These are phyloP conservation scores for Auxenochlorella pyrenoidosa DNA, from an alignment of 139 green algal species.

Conservation along the genomic window DNA sequence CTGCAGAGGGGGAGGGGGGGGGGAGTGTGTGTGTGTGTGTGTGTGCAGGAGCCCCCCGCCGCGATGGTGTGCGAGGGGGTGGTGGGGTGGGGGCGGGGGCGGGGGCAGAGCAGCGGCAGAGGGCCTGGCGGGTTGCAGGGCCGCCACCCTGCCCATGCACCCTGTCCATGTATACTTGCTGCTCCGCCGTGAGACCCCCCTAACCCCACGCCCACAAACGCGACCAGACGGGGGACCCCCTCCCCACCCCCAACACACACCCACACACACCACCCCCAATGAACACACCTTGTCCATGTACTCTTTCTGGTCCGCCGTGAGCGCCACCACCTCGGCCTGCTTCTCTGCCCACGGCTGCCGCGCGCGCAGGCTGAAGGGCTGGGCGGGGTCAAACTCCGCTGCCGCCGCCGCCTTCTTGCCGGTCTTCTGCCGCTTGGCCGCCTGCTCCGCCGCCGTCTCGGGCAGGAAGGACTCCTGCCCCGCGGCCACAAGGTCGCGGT, in stretches of 20 bases:
- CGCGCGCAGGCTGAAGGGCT: constrained; percentile 66
- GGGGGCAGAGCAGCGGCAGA: no score
- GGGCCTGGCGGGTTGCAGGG: no score
- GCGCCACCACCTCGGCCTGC: constrained; percentile 60
- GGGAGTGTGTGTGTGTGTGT: not conserved
- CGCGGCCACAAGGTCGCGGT: not conserved
- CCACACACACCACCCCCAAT: no score
- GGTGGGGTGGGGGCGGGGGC: not conserved
- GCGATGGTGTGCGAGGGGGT: no score
- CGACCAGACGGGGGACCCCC: no score
- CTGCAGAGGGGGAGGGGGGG: not conserved
- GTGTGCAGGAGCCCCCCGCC: no score
- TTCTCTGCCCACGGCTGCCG: constrained; percentile 87
- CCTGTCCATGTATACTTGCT: no score
- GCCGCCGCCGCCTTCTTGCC: constrained; percentile 21
- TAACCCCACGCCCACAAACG: no score
- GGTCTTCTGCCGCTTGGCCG: constrained; percentile 69
- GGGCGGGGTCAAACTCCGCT: constrained; percentile 10
- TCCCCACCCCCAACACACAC: not conserved
- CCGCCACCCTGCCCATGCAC: no score
- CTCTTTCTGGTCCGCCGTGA: constrained; percentile 92
- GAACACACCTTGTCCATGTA: constrained; percentile 76
- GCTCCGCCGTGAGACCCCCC: no score
- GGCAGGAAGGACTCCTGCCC: not conserved
- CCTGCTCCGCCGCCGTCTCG: not conserved